phyloP scores from a whole-genome alignment of 129 eudicot species.

The Arctium lappa region DNA sequence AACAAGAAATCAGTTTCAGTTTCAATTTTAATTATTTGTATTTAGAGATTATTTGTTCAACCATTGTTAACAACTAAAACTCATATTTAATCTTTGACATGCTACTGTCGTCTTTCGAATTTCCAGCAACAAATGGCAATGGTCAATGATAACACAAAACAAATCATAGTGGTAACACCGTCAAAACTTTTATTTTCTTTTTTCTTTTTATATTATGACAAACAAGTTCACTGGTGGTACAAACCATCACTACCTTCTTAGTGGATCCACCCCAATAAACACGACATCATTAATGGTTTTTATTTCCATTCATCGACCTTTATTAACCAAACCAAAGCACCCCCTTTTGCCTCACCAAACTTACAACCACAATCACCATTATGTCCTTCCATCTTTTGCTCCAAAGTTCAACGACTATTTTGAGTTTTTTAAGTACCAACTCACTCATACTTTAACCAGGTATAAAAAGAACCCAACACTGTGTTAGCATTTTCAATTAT shows the following conservation, averaged over 20 bases:
- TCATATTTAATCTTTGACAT: neutral
- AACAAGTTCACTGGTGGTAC: neutral
- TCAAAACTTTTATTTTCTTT: too few species aligned
- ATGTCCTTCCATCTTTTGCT: neutral
- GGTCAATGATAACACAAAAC: neutral
- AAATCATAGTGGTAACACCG: neutral
- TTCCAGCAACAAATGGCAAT: neutral
- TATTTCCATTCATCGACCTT: too few species aligned
- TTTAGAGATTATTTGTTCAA: too few species aligned
- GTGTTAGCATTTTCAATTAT: too few species aligned
- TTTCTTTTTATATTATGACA: neutral
- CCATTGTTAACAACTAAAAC: too few species aligned
- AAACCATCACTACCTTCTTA: too few species aligned
- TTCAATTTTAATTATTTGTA: too few species aligned
- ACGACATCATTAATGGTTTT: neutral
- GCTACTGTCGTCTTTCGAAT: neutral
- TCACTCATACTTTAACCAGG: neutral
- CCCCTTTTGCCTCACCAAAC: too few species aligned
- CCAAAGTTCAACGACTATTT: neutral
- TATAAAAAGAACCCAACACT: too few species aligned
- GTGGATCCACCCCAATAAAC: neutral
- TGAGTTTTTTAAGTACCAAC: neutral
- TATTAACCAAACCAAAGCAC: too few species aligned
- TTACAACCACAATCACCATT: neutral
- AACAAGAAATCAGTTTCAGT: neutral